phyloP scores from a whole-genome alignment of 1,284 basidiomycete species.

The Tylopilus orsonianus region DNA sequence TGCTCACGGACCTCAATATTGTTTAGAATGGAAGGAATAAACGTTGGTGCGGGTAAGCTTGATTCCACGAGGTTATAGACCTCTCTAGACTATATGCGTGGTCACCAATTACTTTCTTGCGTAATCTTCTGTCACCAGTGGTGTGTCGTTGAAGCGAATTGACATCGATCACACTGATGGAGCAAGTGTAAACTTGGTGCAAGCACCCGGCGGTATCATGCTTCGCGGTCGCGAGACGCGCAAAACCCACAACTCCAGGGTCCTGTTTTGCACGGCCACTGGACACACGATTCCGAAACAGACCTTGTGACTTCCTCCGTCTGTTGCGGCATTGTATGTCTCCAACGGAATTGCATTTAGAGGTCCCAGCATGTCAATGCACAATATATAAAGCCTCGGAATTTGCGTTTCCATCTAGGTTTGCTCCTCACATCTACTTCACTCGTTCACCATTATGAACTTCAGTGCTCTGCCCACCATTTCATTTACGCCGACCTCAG shows the following conservation, averaged over 20 bases:
- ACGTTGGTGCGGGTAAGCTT: conserved; percentile 4
- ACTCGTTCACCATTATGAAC: conserved; percentile 22
- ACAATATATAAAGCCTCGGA: conserved; percentile 26
- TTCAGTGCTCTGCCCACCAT: conserved; percentile 29
- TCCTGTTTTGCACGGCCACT: conserved; percentile 18
- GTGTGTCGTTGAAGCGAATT: conserved; percentile 7
- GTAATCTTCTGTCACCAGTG: conserved; percentile 21
- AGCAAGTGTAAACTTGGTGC: conserved; percentile 11
- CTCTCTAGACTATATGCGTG: conserved; percentile 10
- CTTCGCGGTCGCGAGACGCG: conserved; percentile 17
- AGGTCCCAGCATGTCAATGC: conserved; percentile 7
- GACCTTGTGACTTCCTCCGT: conserved; percentile 10
- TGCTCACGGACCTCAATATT: conserved; percentile 16
- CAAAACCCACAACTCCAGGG: conserved; percentile 22
- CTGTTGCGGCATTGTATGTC: conserved; percentile 10
- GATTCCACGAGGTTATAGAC: conserved; percentile 24
- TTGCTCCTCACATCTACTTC: not conserved
- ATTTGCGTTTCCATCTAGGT: not conserved
- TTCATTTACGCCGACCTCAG: conserved; percentile 37
- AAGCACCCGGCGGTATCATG: conserved; percentile 7
- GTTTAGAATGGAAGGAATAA: conserved; percentile 26
- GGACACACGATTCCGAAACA: conserved; percentile 19
- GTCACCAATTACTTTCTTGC: conserved; percentile 9
- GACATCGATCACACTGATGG: conserved; percentile 6
- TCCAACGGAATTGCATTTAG: conserved; percentile 5